These are phyloP conservation scores for Podaxis sp. DNA, from an alignment of 768 basidiomycete species.

Conservation along the genomic window DNA sequence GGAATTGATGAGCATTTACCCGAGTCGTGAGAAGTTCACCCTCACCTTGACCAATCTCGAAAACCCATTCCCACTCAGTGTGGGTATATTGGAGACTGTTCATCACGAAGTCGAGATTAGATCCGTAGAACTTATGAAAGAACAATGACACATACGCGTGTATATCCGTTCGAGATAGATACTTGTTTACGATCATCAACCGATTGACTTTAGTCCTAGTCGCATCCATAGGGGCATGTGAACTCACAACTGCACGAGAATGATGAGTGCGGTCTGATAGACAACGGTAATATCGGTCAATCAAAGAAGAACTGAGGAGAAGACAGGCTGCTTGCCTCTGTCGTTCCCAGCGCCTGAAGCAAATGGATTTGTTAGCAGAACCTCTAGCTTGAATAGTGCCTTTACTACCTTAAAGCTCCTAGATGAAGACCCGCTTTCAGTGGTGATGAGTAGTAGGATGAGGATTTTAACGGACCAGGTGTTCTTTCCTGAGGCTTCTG, in stretches of 20 bases:
- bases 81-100: not conserved
- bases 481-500: conserved; percentile 1
- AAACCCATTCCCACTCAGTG: not conserved
- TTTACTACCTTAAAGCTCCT: conserved; percentile 13
- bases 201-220: not conserved
- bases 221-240: not conserved
- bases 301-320: not conserved
- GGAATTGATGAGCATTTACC: not conserved
- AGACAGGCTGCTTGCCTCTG: not conserved
- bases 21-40: not conserved
- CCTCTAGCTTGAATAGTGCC: too few relatives aligned
- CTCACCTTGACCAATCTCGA: not conserved
- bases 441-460: not conserved
- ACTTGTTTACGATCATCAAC: not conserved
- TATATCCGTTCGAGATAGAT: conserved; percentile 6
- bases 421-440: not conserved
- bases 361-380: not conserved
- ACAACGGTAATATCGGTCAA: not conserved
- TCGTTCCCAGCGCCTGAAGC: conserved; percentile 8
- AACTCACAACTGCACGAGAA: conserved; percentile 10
- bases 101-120: not conserved
- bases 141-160: not conserved
- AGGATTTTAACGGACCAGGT: not conserved
- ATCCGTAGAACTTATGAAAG: not conserved
- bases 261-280: conserved; percentile 2